Conservation (phyloP, 257 asterid species). For the Solanum megistacrolobum region DNA sequence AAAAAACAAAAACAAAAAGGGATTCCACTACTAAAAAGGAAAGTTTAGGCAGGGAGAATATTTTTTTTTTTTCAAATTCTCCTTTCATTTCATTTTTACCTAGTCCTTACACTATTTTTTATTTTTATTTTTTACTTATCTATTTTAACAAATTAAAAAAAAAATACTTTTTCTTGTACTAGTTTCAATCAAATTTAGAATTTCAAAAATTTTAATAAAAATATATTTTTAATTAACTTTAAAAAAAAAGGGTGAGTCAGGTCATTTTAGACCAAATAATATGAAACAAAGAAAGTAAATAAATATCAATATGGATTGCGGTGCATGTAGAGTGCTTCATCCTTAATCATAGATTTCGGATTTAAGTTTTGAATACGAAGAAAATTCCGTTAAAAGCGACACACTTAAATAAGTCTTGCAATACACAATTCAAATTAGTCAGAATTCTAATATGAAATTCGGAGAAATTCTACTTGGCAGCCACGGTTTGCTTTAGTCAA, state of each 20-base stretch:
- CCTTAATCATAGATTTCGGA: too few species aligned
- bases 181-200: neutral
- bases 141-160: too few species aligned
- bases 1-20: neutral
- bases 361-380: rapidly evolving
- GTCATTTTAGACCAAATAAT: neutral
- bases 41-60: neutral
- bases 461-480: neutral
- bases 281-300: neutral
- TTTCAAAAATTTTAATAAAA: too few species aligned
- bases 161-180: neutral
- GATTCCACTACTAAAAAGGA: neutral
- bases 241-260: too few species aligned
- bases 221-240: too few species aligned
- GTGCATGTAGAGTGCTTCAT: too few species aligned
- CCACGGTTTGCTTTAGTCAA: neutral
- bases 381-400: rapidly evolving
- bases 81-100: neutral
- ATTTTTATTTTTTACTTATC: neutral
- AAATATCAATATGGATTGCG: neutral
- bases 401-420: too few species aligned
- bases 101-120: too few species aligned
- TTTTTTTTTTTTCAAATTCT: neutral
- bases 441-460: too few species aligned
- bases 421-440: neutral